phyloP scores from a whole-genome alignment of 306 rosid species.

The Mimosa bimucronata region DNA sequence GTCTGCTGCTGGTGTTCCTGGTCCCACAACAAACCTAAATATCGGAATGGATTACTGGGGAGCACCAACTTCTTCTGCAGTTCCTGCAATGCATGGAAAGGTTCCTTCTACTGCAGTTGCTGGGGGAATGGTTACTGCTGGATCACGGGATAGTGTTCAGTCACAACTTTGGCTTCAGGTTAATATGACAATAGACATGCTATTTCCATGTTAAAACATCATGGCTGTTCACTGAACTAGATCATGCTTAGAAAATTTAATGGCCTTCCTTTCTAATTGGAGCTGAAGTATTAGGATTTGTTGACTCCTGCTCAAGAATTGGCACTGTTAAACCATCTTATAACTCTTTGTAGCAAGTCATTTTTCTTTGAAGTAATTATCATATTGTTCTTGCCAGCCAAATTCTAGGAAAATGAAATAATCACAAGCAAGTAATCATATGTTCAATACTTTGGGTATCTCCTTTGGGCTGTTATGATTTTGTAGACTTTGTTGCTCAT shows the following conservation, averaged over 20 bases:
- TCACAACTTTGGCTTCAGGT: slow-evolving; percentile 96
- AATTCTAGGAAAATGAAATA: not conserved
- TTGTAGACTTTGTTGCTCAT: no score
- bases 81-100: slow-evolving; percentile 61
- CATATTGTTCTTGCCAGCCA: slow-evolving; percentile 31
- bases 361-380: not conserved
- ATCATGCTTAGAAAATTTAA: slow-evolving; percentile 17
- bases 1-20: slow-evolving; percentile 62
- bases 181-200: slow-evolving; percentile 21
- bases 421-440: not conserved
- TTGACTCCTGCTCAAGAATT: not conserved
- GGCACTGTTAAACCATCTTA: not conserved
- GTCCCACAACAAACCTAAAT: slow-evolving; percentile 82
- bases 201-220: slow-evolving; percentile 31
- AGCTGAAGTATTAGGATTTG: not conserved
- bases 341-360: not conserved
- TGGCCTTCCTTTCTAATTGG: slow-evolving; percentile 6
- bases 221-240: slow-evolving; percentile 26
- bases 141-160: slow-evolving; percentile 85
- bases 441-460: not conserved
- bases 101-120: slow-evolving; percentile 75
- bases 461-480: no score
- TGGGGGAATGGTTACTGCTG: slow-evolving; percentile 75
- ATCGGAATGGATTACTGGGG: slow-evolving; percentile 89
- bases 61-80: slow-evolving; percentile 58